Conservation (phyloP, 2,329 filamentous ascomycete species). For the Fonsecaea nubica region DNA sequence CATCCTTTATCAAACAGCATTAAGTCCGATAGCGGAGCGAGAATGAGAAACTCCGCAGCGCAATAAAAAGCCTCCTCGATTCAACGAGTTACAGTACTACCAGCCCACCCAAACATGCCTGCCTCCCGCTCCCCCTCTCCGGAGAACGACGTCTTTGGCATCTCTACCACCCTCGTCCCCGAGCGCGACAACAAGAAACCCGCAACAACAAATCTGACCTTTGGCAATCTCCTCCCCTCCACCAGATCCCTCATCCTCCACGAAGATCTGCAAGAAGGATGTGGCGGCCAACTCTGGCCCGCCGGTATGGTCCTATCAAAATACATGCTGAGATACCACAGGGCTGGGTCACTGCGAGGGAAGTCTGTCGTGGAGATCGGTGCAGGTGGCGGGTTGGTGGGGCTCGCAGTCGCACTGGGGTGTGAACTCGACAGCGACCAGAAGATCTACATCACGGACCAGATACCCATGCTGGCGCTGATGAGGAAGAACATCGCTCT, state of each 20-base stretch:
- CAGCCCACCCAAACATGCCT: slow-evolving; percentile 21
- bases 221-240: slow-evolving; percentile 74
- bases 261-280: slow-evolving; percentile 85
- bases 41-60: not conserved
- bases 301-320: slow-evolving; percentile 86
- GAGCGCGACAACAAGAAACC: slow-evolving; percentile 60
- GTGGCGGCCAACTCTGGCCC: slow-evolving; percentile 93
- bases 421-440: slow-evolving; percentile 59
- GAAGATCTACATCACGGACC: slow-evolving; percentile 79
- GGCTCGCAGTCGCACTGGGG: slow-evolving; percentile 64
- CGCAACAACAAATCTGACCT: slow-evolving; percentile 62
- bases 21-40: not conserved
- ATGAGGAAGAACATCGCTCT: slow-evolving; percentile 88
- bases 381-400: slow-evolving; percentile 88
- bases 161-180: slow-evolving; percentile 64
- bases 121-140: slow-evolving; percentile 40
- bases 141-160: slow-evolving; percentile 46
- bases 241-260: slow-evolving; percentile 71
- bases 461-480: slow-evolving; percentile 79
- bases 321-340: slow-evolving; percentile 70
- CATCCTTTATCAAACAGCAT: not conserved
- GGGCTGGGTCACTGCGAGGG: slow-evolving; percentile 53
- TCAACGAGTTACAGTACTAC: not conserved
- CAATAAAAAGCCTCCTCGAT: not conserved
- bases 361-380: slow-evolving; percentile 74